A percentile compares a stretch with the other conserved stretches of the same genome.
These are phyloP conservation scores for Acephala macrosclerotiorum DNA, from an alignment of 2,329 filamentous ascomycete genomes.

Conservation along the genomic window DNA sequence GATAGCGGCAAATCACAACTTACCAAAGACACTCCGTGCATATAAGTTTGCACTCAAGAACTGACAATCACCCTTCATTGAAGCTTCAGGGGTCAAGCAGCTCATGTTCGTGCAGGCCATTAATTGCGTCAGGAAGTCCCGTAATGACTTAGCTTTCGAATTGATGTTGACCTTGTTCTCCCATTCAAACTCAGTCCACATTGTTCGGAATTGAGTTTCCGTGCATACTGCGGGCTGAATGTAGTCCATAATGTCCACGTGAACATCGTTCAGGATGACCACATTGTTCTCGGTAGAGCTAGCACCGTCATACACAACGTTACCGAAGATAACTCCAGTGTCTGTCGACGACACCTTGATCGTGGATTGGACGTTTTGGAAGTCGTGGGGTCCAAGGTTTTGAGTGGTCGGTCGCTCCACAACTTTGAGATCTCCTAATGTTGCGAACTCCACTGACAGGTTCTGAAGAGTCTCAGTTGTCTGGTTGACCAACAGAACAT, in stretches of 20 bases:
- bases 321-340: constrained; percentile 98
- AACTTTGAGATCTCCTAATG: constrained; percentile 95
- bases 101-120: constrained; percentile 99
- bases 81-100: constrained; percentile 94
- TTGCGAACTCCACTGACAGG: constrained; percentile 97
- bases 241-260: constrained; percentile 99
- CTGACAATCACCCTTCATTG: constrained; percentile 95
- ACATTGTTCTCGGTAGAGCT: constrained; percentile 94
- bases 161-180: constrained; percentile 99
- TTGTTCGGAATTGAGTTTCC: constrained; percentile 98
- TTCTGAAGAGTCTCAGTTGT: constrained; percentile 97
- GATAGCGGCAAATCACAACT: constrained; percentile 50
- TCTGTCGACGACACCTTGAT: constrained; percentile 99
- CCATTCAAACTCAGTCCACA: constrained; percentile 99
- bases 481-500: constrained; percentile 96
- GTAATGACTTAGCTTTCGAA: constrained; percentile 89
- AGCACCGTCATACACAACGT: constrained; percentile 95
- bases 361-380: constrained; percentile 97
- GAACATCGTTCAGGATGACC: constrained; percentile 96
- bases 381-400: constrained; percentile 93
- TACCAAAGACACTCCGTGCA: constrained; percentile 97
- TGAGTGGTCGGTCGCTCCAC: constrained; percentile 96
- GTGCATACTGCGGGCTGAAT: constrained; percentile 97
- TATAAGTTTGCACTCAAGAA: constrained; percentile 98
- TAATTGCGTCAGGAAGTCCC: constrained; percentile 90